Conservation (phyloP, 2,329 filamentous ascomycete species). For the Colletotrichum lentis region DNA sequence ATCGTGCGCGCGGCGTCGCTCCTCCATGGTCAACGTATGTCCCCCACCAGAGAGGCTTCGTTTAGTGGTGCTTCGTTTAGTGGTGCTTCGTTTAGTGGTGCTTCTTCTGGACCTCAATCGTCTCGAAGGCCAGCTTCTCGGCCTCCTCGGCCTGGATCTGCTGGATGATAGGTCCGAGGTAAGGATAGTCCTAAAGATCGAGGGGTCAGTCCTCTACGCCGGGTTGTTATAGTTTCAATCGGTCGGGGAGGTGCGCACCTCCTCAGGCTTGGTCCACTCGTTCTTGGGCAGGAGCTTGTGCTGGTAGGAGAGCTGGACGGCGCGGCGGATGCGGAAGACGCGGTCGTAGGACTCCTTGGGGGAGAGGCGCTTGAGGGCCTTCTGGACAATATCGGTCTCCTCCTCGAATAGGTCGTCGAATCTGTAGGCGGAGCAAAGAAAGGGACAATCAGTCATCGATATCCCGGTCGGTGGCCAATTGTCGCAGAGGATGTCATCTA, state of each 20-base stretch:
- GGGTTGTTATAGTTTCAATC: neutral
- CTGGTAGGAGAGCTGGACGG: slow-evolving; percentile 77
- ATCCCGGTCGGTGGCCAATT: slow-evolving; percentile 1
- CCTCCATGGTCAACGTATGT: neutral
- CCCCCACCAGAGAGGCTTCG: slow-evolving; percentile 12
- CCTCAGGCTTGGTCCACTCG: slow-evolving; percentile 67
- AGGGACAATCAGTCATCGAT: slow-evolving; percentile 9
- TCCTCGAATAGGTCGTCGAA: slow-evolving; percentile 95
- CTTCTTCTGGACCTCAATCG: slow-evolving; percentile 60
- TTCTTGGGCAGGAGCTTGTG: slow-evolving; percentile 71
- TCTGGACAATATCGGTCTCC: slow-evolving; percentile 86
- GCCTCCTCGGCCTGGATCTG: slow-evolving; percentile 59
- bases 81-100: slow-evolving; percentile 46
- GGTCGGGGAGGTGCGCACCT: slow-evolving; percentile 49
- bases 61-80: slow-evolving; percentile 54
- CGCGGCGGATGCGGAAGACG: slow-evolving; percentile 94
- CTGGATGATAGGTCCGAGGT: slow-evolving; percentile 62
- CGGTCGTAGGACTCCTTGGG: slow-evolving; percentile 95
- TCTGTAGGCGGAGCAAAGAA: slow-evolving; percentile 56
- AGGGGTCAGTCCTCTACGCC: slow-evolving; percentile 29
- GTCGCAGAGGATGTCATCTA: neutral
- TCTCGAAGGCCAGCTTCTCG: slow-evolving; percentile 63
- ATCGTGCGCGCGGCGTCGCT: slow-evolving; percentile 24
- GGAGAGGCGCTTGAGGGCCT: slow-evolving; percentile 88
- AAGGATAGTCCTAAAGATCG: slow-evolving; percentile 58